Evolutionary conservation across 495 filamentous ascomycete species (phyloP).

Genomic region (Penicillium riverlandense): DNA sequence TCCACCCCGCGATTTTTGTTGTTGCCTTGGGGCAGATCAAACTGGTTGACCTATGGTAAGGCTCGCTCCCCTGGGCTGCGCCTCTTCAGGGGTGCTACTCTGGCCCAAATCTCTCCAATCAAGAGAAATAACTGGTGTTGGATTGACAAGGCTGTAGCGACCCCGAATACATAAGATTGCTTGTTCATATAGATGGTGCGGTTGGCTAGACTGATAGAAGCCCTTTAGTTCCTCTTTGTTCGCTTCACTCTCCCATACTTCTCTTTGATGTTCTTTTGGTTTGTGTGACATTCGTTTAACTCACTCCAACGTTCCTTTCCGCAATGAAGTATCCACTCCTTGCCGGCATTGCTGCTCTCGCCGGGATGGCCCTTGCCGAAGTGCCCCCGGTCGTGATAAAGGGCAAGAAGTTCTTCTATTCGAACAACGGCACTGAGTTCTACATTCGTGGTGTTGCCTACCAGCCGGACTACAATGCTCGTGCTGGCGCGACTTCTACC

Average conservation of each 20-base stretch:
- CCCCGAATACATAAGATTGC: too few relatives aligned
- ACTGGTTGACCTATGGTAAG: too few relatives aligned
- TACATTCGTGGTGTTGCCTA: slow-evolving; percentile 89
- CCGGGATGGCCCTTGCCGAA: slow-evolving; percentile 50
- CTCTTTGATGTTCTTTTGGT: slow-evolving; percentile 3
- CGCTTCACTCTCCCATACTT: slow-evolving; percentile 9
- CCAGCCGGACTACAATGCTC: slow-evolving; percentile 51
- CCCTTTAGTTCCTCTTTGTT: slow-evolving; percentile 1
- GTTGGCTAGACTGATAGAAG: too few relatives aligned
- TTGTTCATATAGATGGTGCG: too few relatives aligned
- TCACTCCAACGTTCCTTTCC: too few relatives aligned
- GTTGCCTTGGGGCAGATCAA: too few relatives aligned
- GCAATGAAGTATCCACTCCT: slow-evolving; percentile 41
- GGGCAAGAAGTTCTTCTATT: slow-evolving; percentile 62
- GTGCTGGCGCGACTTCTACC: slow-evolving; percentile 28
- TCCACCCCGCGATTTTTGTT: too few relatives aligned
- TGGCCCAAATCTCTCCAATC: too few relatives aligned
- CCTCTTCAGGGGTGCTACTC: too few relatives aligned
- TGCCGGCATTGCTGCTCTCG: slow-evolving; percentile 36
- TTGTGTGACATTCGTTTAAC: slow-evolving; percentile 6
- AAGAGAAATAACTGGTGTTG: too few relatives aligned
- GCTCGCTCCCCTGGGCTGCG: too few relatives aligned
- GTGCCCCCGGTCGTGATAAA: slow-evolving; percentile 61
- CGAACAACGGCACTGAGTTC: slow-evolving; percentile 76
- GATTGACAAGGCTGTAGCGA: too few relatives aligned